Evolutionary conservation across 805 yeast genomes (phyloP), one percentile per base, ranked within the genome.

Genomic region (Candida tallmaniae): DNA sequence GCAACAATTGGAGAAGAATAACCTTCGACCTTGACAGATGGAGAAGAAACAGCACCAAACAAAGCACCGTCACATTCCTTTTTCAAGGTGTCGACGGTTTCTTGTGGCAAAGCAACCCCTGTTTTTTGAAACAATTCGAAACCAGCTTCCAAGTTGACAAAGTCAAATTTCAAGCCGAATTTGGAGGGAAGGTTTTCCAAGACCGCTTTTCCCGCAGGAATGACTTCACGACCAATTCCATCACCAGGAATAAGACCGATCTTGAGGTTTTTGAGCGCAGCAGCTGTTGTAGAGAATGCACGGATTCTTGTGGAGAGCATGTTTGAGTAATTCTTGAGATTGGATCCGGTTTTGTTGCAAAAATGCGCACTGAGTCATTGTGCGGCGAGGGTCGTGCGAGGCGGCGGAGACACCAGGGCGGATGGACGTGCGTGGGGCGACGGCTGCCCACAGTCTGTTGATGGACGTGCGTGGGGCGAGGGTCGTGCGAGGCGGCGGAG

Each of bases 1-100:
- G 97, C 97, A 36, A 93, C 98, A 60, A 93, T 90, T 49, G 98
- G 98, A 20, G 97, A 90, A 13, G 97, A 89, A 70, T 93, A 93
- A 34, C 98, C 98, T 30, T 75, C 93, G 29, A 93, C 97, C 65
- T 88, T 88, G 50, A 81, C 78, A 29, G 95, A 73, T 47, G 98
- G 98, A 13, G 97, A 88, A 31, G 88, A 86, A 36, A 93, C 98
- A 38, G 98, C 96, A 50, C 98, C 98, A 53, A 93, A 93, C 36
- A 93, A 72, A 13, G 97, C 98, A 69, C 97, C 97, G 52, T 93
- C 95, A 65, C 98, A 93, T 46, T 83, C 80, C 21, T 71, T 66
- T 54, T 80, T 73, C 59, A 93, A 78, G 8, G 76, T 67, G 24
- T 78, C 77, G 21, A 93, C 90, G 15, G 98, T 93, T 51, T 79